Base-by-base conservation (phyloP, 2,329 filamentous ascomycete species). In the Domatiomyces catenatus region DNA sequence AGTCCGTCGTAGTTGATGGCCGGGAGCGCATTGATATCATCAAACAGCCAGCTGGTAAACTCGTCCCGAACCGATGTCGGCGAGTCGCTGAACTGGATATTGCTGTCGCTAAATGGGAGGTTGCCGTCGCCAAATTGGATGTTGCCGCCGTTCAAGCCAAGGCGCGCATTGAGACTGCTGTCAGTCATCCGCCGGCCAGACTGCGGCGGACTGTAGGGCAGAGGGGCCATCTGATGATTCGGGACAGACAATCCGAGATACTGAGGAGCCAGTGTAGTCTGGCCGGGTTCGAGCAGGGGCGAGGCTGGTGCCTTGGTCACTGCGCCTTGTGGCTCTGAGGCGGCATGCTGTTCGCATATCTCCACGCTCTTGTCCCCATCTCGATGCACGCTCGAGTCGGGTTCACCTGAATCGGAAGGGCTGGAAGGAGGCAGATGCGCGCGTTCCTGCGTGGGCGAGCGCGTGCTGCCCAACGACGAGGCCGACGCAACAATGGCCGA, bases 61-160 rank as follows among this genome's bases (percentile, higher is more conserved):
- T 94, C 87, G 62, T 93, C 86, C 0, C 86, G 83, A 70, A 92
- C 84, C 6, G 84, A 83, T 62, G 89, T 89, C 0, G 89, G 56
- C 15, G 56, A 56, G 18, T 56, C 55, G 28, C 55, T 55, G 42
- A 55, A 52, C 8, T 47, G 32, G 28, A 32, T 32, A 8, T 32
- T 32, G 7, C 28, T n/a, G n/a, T n/a, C n/a, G n/a, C n/a, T n/a
- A n/a, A n/a, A n/a, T n/a, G n/a, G n/a, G 22, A 24, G 22, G 22
- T 24, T 24, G 22, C 22, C 22, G 22, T 24, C 22, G 6, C 22
- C 22, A 24, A 24, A 24, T 24, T 24, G 22, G 6, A 24, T 3
- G 6, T 24, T 24, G 22, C 22, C 22, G 3, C 32, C 32, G 32
- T 15, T 39, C 8, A 39, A 39, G 8, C 32, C 32, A 39, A 39